These are phyloP conservation scores for Cladosporium oxysporum DNA, from an alignment of 2,329 filamentous ascomycete genomes.

Conservation along the genomic window DNA sequence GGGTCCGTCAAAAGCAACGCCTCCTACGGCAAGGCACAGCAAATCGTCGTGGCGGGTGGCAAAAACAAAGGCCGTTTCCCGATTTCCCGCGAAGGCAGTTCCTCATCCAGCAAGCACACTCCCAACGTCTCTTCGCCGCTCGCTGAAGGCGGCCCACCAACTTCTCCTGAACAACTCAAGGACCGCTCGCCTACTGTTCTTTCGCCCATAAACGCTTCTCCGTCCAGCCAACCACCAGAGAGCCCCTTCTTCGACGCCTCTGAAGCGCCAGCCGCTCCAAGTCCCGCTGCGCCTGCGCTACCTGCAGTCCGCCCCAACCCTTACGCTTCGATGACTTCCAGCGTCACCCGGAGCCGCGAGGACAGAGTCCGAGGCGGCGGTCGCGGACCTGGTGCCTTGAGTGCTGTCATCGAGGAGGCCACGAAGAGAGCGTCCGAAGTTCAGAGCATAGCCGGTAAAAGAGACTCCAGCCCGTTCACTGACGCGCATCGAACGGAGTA, in stretches of 20 bases:
- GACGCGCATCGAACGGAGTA: constrained; percentile 32
- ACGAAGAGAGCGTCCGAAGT: constrained; percentile 39
- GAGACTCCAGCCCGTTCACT: constrained; percentile 38
- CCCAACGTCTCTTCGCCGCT: constrained; percentile 37
- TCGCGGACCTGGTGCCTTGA: constrained; percentile 36
- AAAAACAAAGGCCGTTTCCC: constrained; percentile 36
- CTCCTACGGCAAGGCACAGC: constrained; percentile 46
- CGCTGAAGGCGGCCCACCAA: constrained; percentile 32
- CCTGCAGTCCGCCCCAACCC: constrained; percentile 35
- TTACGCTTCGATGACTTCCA: constrained; percentile 41
- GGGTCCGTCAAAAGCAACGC: constrained; percentile 43
- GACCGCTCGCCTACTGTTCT: constrained; percentile 19
- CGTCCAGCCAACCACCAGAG: constrained; percentile 31
- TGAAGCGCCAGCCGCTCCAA: constrained; percentile 26
- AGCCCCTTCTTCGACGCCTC: constrained; percentile 39
- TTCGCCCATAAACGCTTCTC: constrained; percentile 21
- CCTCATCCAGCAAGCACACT: constrained; percentile 29
- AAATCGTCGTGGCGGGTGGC: constrained; percentile 46
- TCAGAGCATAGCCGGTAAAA: constrained; percentile 30
- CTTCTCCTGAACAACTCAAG: constrained; percentile 35
- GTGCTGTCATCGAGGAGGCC: constrained; percentile 50
- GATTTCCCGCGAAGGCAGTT: constrained; percentile 29
- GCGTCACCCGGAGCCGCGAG: constrained; percentile 25
- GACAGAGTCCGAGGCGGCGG: constrained; percentile 27
- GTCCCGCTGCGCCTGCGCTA: constrained; percentile 14